Percentiles rank a stretch among this genome's conserved stretches.
These are phyloP conservation scores for Globisporangium solare DNA, from an alignment of 352 stramenopile genomes.

Conservation along the genomic window DNA sequence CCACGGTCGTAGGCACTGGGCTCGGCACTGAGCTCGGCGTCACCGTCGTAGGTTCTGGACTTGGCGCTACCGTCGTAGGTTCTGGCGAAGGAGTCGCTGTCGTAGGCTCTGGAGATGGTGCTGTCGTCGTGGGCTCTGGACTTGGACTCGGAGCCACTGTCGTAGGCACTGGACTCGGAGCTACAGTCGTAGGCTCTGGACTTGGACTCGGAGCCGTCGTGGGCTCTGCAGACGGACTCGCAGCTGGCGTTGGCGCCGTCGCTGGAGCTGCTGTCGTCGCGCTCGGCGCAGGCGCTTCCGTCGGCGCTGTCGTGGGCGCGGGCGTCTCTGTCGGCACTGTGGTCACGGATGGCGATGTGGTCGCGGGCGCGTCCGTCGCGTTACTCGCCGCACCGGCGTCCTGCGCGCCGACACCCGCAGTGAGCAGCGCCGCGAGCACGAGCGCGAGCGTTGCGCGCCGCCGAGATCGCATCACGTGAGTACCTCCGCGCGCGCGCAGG, in stretches of 20 bases:
- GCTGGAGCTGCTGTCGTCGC: not conserved
- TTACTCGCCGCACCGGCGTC: not conserved
- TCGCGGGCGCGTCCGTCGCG: not conserved
- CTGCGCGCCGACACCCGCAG: not conserved
- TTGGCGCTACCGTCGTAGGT: not conserved
- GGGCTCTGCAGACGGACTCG: not conserved
- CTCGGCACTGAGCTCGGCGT: not conserved
- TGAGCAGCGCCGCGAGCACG: not conserved
- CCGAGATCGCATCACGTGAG: not conserved
- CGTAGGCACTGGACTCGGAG: slow-evolving; percentile 7
- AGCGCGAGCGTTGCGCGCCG: not conserved
- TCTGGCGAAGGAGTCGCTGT: not conserved
- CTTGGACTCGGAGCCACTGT: slow-evolving; percentile 9
- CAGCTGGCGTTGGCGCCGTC: too few relatives aligned
- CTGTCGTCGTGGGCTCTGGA: not conserved
- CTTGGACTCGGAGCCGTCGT: slow-evolving; percentile 9
- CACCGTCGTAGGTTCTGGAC: not conserved
- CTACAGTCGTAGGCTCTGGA: not conserved
- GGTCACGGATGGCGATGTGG: too few relatives aligned
- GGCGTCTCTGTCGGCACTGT: not conserved
- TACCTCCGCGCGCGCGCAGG: too few relatives aligned
- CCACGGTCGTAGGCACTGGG: too few relatives aligned
- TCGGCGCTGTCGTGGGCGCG: not conserved
- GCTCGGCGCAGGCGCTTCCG: not conserved
- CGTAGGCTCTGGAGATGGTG: slow-evolving; percentile 2